phyloP scores from a whole-genome alignment of 345 rosid genomes.

The Eucalyptus camaldulensis region DNA sequence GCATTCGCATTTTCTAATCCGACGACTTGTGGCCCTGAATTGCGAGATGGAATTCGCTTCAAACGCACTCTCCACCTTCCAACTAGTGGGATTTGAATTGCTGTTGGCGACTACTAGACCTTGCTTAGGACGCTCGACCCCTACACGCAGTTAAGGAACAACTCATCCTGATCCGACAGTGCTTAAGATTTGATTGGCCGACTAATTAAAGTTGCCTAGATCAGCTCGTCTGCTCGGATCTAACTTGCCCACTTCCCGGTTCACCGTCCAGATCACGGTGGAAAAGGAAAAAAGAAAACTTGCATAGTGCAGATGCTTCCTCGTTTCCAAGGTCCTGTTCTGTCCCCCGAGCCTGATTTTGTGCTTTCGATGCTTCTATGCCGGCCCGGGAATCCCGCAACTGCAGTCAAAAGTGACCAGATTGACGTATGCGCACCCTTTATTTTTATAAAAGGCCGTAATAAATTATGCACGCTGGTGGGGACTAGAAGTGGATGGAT shows the following conservation, averaged over 20 bases:
- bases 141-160: background rate
- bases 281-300: background rate
- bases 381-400: background rate
- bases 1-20: background rate
- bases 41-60: background rate
- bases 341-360: background rate
- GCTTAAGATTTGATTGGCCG: background rate
- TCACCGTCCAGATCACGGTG: background rate
- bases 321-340: background rate
- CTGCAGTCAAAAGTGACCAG: background rate
- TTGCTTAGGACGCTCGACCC: background rate
- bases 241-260: background rate
- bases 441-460: background rate
- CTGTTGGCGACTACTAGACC: background rate
- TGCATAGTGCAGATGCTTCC: background rate
- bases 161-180: background rate
- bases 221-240: background rate
- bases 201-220: background rate
- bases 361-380: background rate
- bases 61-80: background rate
- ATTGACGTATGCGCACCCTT: background rate
- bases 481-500: background rate
- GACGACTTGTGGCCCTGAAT: background rate
- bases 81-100: background rate
- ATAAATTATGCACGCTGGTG: background rate